These are phyloP conservation scores for Neoboletus subvelutipes DNA, from an alignment of 768 basidiomycete species.

Conservation along the genomic window DNA sequence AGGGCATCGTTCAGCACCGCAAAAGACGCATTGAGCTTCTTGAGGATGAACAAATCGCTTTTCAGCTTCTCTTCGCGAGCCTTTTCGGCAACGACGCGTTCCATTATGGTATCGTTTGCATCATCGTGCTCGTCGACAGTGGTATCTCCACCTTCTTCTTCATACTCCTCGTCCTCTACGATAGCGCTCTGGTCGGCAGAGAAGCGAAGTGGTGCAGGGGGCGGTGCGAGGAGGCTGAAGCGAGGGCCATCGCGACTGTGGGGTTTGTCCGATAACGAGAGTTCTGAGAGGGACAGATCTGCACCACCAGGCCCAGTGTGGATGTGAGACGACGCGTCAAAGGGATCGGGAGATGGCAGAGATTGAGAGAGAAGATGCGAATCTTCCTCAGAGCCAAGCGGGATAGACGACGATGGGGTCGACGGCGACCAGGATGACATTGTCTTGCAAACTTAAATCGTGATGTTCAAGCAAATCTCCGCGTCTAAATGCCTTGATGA, in stretches of 20 bases:
- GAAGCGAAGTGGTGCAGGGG: slow-evolving; percentile 17
- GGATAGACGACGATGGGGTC: slow-evolving; percentile 31
- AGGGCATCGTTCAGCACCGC: slow-evolving; percentile 68
- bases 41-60: slow-evolving; percentile 69
- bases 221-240: slow-evolving; percentile 35
- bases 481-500: neutral
- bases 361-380: slow-evolving; percentile 51
- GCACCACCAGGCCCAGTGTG: slow-evolving; percentile 44
- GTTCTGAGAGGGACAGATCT: slow-evolving; percentile 59
- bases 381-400: slow-evolving; percentile 21
- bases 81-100: slow-evolving; percentile 29
- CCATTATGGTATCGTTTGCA: slow-evolving; percentile 27
- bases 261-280: slow-evolving; percentile 43
- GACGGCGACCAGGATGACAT: slow-evolving; percentile 34
- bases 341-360: slow-evolving; percentile 34
- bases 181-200: slow-evolving; percentile 27
- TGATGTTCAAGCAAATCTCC: neutral
- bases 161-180: slow-evolving; percentile 24
- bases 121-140: slow-evolving; percentile 13
- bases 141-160: slow-evolving; percentile 13
- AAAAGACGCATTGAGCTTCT: slow-evolving; percentile 70
- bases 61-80: slow-evolving; percentile 71
- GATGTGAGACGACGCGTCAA: slow-evolving; percentile 31
- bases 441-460: neutral
- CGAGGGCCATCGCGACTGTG: slow-evolving; percentile 30